Evolutionary conservation across 192 early-diverging fungal genomes (phyloP).

Genomic region (Coemansia sp.): DNA sequence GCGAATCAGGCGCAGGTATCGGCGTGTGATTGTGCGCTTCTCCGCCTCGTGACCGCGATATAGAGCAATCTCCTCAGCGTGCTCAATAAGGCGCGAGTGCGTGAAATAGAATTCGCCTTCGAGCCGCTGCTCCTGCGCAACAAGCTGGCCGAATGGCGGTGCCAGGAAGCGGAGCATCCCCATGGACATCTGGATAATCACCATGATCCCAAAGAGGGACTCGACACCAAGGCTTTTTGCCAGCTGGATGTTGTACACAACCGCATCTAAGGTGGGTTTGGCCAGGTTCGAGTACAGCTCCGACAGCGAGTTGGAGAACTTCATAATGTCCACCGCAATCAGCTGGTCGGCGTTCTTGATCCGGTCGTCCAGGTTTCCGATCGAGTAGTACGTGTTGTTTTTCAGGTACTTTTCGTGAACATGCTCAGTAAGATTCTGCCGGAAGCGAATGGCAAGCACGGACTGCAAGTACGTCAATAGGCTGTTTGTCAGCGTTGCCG

Average conservation of each 20-base stretch:
- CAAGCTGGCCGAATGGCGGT: slow-evolving; percentile 96
- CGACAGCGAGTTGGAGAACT: slow-evolving; percentile 84
- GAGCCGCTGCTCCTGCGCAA: slow-evolving; percentile 85
- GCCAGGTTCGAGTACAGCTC: slow-evolving; percentile 92
- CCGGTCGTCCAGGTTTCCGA: slow-evolving; percentile 90
- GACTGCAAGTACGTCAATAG: slow-evolving; percentile 80
- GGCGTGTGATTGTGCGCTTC: slow-evolving; percentile 73
- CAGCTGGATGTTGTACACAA: slow-evolving; percentile 91
- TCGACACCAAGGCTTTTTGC: slow-evolving; percentile 81
- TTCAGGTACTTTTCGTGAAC: slow-evolving; percentile 82
- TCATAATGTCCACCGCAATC: slow-evolving; percentile 86
- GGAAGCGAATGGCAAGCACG: slow-evolving; percentile 75
- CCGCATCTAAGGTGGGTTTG: slow-evolving; percentile 91
- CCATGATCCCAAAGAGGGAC: slow-evolving; percentile 76
- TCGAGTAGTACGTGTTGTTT: slow-evolving; percentile 92
- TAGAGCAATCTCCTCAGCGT: slow-evolving; percentile 95
- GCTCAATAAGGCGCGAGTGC: slow-evolving; percentile 90
- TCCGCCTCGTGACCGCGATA: slow-evolving; percentile 84
- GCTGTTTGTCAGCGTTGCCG: slow-evolving; percentile 95
- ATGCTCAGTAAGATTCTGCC: slow-evolving; percentile 83
- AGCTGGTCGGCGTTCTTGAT: slow-evolving; percentile 88
- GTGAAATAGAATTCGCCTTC: slow-evolving; percentile 95
- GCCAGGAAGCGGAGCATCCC: slow-evolving; percentile 77
- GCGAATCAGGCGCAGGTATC: slow-evolving; percentile 75
- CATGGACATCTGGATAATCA: slow-evolving; percentile 77